phyloP scores from a whole-genome alignment of 495 filamentous ascomycete species.

The Daldinia caldariorum region DNA sequence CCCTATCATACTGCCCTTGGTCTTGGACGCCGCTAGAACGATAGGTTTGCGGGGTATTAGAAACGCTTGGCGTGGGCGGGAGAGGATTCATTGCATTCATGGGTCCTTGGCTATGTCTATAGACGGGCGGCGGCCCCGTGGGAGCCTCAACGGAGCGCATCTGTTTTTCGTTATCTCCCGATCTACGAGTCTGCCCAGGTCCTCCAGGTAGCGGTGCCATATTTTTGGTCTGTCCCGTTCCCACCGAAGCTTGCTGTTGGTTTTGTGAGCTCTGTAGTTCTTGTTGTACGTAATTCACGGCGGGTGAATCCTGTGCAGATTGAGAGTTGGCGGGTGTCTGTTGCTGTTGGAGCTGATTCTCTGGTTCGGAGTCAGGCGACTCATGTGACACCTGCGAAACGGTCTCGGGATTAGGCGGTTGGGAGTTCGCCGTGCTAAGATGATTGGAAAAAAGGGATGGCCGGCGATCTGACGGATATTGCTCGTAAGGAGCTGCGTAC shows the following conservation, averaged over 20 bases:
- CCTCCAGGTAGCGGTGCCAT: constrained; percentile 63
- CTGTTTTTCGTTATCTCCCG: constrained; percentile 56
- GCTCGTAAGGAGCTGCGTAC: constrained; percentile 48
- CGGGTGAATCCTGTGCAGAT: constrained; percentile 52
- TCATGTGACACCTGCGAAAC: constrained; percentile 72
- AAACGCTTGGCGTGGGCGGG: constrained; percentile 52
- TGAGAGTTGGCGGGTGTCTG: constrained; percentile 50
- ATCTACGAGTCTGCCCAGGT: constrained; percentile 55
- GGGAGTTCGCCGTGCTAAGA: constrained; percentile 50
- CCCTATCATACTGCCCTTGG: constrained; percentile 52
- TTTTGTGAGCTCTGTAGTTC: constrained; percentile 53
- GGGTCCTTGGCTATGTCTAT: constrained; percentile 59
- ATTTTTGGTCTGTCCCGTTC: constrained; percentile 45
- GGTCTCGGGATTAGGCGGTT: constrained; percentile 62
- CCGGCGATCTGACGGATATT: constrained; percentile 50
- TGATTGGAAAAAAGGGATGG: constrained; percentile 49
- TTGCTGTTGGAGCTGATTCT: constrained; percentile 45
- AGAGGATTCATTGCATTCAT: constrained; percentile 53
- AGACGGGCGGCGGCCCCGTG: constrained; percentile 58
- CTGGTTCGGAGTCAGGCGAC: constrained; percentile 59
- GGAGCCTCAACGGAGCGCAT: constrained; percentile 57
- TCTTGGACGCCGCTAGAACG: constrained; percentile 52
- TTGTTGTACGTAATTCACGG: constrained; percentile 49
- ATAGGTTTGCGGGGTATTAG: constrained; percentile 49
- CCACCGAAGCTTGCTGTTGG: constrained; percentile 42